A percentile compares a stretch with the other conserved stretches of the same genome.
Conservation (phyloP, 345 rosid species). For the Linum usitatissimum region DNA sequence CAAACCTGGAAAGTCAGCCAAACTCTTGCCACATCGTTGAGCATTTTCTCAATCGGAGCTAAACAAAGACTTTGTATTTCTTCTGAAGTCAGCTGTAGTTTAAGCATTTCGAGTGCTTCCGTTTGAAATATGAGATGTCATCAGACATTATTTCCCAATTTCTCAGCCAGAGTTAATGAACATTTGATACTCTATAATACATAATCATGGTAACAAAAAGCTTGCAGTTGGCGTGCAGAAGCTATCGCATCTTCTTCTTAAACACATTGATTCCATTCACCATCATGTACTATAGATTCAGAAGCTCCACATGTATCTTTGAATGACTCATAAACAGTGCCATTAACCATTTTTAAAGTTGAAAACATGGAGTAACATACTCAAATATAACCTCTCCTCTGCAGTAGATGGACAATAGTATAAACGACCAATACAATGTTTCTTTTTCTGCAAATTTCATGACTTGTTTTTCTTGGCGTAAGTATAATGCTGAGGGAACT, state of each 20-base stretch:
- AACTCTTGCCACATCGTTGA: neutral
- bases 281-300: neutral
- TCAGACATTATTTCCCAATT: neutral
- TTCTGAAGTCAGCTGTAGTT: too few species aligned
- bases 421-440: constrained; percentile 8
- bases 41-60: neutral
- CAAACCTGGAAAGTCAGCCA: neutral
- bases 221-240: neutral
- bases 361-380: neutral
- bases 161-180: neutral
- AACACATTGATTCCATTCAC: neutral
- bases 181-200: neutral
- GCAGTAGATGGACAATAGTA: neutral
- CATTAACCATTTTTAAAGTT: neutral
- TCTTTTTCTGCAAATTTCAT: neutral
- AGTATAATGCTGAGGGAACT: neutral
- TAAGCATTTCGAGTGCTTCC: neutral
- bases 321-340: neutral
- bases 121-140: neutral
- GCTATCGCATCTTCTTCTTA: neutral
- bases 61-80: neutral
- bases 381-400: constrained; percentile 4
- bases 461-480: neutral
- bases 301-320: neutral
- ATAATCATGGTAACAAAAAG: neutral